A percentile compares a stretch with the other conserved stretches of the same genome.
Conservation (phyloP, 176 grass and related monocot species). For the Canna indica region DNA sequence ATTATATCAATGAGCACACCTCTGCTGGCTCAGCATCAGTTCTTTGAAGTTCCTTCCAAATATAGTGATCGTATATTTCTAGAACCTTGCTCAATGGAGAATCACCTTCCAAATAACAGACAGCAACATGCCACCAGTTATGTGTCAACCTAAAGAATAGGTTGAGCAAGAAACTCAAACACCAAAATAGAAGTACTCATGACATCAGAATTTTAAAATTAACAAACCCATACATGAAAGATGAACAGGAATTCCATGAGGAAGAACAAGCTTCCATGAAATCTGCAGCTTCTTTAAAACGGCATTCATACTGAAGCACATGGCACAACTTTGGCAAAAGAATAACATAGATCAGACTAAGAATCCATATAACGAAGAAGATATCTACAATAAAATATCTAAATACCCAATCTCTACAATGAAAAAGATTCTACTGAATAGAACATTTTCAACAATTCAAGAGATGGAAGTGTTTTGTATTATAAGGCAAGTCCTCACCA, state of each 20-base stretch:
- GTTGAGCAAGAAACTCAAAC: slow-evolving; percentile 4
- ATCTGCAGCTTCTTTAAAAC: slow-evolving; percentile 55
- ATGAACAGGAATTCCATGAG: slow-evolving; percentile 40
- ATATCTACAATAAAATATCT: neutral
- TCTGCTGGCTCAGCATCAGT: slow-evolving; percentile 47
- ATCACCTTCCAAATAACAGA: slow-evolving; percentile 81
- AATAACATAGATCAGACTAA: slow-evolving; percentile 2
- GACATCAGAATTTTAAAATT: neutral
- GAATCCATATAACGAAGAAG: neutral
- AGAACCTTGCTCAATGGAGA: slow-evolving; percentile 41
- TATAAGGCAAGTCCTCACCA: neutral
- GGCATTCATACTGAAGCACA: slow-evolving; percentile 62
- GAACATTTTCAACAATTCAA: neutral
- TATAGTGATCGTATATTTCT: slow-evolving; percentile 53
- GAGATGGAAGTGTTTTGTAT: neutral
- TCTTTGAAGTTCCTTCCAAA: slow-evolving; percentile 55
- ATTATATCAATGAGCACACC: slow-evolving; percentile 29
- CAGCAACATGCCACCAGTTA: slow-evolving; percentile 71
- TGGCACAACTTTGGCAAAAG: slow-evolving; percentile 44
- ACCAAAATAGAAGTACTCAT: neutral
- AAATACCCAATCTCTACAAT: neutral
- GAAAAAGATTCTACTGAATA: neutral
- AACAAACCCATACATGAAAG: slow-evolving; percentile 47
- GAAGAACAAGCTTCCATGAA: slow-evolving; percentile 68
- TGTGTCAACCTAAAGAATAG: slow-evolving; percentile 39